phyloP scores from a whole-genome alignment of 768 basidiomycete species.

The Suillus bovinus region DNA sequence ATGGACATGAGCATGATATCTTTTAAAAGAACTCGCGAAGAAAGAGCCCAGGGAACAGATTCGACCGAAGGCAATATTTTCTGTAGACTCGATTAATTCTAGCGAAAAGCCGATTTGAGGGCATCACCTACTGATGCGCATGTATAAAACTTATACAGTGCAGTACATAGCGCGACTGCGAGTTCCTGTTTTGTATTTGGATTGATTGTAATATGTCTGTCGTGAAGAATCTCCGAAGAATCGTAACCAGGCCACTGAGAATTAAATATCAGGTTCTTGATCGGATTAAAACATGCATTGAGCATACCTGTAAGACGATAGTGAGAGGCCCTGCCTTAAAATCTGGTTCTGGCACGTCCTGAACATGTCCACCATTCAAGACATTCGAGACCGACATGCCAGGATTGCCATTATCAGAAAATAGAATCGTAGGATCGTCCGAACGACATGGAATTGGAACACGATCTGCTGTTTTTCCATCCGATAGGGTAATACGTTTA shows the following conservation, averaged over 20 bases:
- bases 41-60: constrained; percentile 18
- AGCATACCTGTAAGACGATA: neutral
- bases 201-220: constrained; percentile 10
- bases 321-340: neutral
- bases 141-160: neutral
- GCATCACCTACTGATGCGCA: neutral
- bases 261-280: neutral
- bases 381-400: constrained; percentile 24
- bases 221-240: neutral
- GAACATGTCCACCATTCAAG: neutral
- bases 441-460: constrained; percentile 18
- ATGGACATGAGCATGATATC: constrained; percentile 25
- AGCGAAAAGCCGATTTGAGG: neutral
- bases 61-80: neutral
- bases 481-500: neutral
- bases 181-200: constrained; percentile 20
- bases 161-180: neutral
- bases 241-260: constrained; percentile 29
- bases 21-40: constrained; percentile 14
- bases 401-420: constrained; percentile 18
- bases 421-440: constrained; percentile 17
- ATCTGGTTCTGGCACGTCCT: constrained; percentile 14
- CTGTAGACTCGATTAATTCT: neutral
- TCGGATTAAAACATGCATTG: neutral
- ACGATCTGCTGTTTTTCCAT: constrained; percentile 3